Conservation (phyloP, 495 filamentous ascomycete genomes). For the Trichoderma parareesei region DNA sequence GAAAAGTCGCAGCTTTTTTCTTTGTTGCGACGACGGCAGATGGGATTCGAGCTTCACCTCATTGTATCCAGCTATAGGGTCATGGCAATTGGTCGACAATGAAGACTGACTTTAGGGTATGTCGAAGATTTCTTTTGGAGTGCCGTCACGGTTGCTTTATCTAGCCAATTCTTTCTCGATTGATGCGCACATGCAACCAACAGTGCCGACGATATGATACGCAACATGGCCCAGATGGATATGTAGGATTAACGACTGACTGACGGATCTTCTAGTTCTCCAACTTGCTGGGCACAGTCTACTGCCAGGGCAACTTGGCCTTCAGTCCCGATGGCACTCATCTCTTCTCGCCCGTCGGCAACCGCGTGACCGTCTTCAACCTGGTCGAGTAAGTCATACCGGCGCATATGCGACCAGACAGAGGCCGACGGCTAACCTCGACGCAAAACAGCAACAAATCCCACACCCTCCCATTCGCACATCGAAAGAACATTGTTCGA, state of each 20-base stretch:
- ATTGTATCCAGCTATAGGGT: constrained; percentile 13
- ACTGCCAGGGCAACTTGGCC: constrained; percentile 90
- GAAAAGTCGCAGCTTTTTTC: constrained; percentile 9
- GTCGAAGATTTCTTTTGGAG: constrained; percentile 9
- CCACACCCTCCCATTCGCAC: constrained; percentile 86
- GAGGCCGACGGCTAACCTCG: constrained; percentile 20
- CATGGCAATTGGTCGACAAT: constrained; percentile 44
- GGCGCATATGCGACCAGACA: neutral
- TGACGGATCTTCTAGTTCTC: constrained; percentile 55
- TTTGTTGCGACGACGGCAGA: constrained; percentile 10
- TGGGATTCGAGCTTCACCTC: neutral
- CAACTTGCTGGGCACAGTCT: constrained; percentile 93
- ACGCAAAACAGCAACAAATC: constrained; percentile 70
- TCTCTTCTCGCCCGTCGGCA: constrained; percentile 94
- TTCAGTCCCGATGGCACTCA: constrained; percentile 96
- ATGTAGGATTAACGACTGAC: neutral
- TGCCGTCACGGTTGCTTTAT: neutral
- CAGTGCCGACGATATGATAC: no score
- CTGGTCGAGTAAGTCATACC: constrained; percentile 73
- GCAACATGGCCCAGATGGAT: neutral
- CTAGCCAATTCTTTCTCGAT: neutral
- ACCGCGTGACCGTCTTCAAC: constrained; percentile 91
- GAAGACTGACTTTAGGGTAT: constrained; percentile 93
- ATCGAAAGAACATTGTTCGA: constrained; percentile 85
- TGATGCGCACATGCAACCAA: no score